A percentile compares a stretch with the other conserved stretches of the same genome.
Conservation (phyloP, 2,329 filamentous ascomycete genomes). For the Harringtonia lauricola region DNA sequence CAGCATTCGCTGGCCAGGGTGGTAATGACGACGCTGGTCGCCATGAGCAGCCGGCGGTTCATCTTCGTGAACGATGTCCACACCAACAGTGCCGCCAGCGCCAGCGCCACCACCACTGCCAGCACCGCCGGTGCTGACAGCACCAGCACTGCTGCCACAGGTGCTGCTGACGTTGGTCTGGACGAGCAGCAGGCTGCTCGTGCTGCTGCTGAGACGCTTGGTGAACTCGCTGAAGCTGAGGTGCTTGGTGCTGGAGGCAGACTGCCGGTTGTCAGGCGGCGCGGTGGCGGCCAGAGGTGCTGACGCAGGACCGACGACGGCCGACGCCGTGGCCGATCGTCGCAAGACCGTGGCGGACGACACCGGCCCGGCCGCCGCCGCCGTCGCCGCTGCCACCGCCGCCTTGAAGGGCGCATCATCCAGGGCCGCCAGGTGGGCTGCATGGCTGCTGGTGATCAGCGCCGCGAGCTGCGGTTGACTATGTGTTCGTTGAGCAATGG, state of each 20-base stretch:
- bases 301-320: slow-evolving; percentile 1
- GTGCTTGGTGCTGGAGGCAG: slow-evolving; percentile 42
- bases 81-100: no score
- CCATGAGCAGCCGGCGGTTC: no score
- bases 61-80: no score
- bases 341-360: background rate
- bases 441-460: slow-evolving; percentile 22
- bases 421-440: no score
- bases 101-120: no score
- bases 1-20: slow-evolving; percentile 9
- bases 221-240: slow-evolving; percentile 52
- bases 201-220: slow-evolving; percentile 48
- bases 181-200: slow-evolving; percentile 47
- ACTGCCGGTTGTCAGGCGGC: slow-evolving; percentile 33
- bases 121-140: no score
- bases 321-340: slow-evolving; percentile 1
- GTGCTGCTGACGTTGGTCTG: slow-evolving; percentile 39
- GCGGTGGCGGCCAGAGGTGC: background rate
- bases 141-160: slow-evolving; percentile 24
- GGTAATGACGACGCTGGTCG: no score
- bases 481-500: slow-evolving; percentile 30
- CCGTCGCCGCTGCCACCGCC: no score
- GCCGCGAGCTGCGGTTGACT: slow-evolving; percentile 37
- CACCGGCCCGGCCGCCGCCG: background rate
- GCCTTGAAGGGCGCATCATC: no score